A percentile compares a stretch with the other conserved stretches of the same genome.
These are phyloP conservation scores for Penicillium argentinense DNA, from an alignment of 495 filamentous ascomycete species.

Conservation along the genomic window DNA sequence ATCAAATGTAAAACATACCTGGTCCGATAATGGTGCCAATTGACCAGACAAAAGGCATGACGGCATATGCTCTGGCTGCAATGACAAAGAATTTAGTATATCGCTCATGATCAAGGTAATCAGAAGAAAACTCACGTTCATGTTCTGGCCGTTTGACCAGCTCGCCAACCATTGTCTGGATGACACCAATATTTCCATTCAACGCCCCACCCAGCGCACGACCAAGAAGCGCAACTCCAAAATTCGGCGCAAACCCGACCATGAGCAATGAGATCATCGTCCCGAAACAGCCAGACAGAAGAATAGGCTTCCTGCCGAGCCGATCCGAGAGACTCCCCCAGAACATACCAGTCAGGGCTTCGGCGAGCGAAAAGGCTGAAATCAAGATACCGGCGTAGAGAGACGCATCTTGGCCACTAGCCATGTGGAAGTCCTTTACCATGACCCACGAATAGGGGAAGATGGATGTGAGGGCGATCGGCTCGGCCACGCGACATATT, in stretches of 20 bases:
- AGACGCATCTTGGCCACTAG: constrained; percentile 66
- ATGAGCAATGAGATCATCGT: constrained; percentile 77
- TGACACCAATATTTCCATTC: constrained; percentile 86
- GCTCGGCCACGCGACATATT: constrained; percentile 81
- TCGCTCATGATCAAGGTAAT: no score
- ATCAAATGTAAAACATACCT: constrained; percentile 27
- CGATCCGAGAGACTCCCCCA: constrained; percentile 83
- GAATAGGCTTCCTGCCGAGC: constrained; percentile 79
- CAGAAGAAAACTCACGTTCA: constrained; percentile 63
- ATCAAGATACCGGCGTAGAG: constrained; percentile 85
- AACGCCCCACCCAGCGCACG: constrained; percentile 75
- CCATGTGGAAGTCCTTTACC: constrained; percentile 71
- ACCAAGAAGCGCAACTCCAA: constrained; percentile 74
- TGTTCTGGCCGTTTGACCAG: constrained; percentile 75
- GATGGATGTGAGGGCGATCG: constrained; percentile 83
- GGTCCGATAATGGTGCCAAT: constrained; percentile 84
- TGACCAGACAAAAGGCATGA: constrained; percentile 88
- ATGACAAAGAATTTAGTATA: neutral
- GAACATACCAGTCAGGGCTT: constrained; percentile 78
- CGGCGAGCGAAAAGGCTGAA: constrained; percentile 77
- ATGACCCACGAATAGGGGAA: constrained; percentile 87
- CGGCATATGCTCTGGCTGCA: constrained; percentile 71
- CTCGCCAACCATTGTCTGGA: constrained; percentile 92
- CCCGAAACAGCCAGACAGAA: constrained; percentile 76
- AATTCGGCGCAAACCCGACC: constrained; percentile 78